Percentiles rank a stretch among this genome's conserved stretches.
Conservation (phyloP, 2,329 filamentous ascomycete genomes). For the Penicillium olsonii region DNA sequence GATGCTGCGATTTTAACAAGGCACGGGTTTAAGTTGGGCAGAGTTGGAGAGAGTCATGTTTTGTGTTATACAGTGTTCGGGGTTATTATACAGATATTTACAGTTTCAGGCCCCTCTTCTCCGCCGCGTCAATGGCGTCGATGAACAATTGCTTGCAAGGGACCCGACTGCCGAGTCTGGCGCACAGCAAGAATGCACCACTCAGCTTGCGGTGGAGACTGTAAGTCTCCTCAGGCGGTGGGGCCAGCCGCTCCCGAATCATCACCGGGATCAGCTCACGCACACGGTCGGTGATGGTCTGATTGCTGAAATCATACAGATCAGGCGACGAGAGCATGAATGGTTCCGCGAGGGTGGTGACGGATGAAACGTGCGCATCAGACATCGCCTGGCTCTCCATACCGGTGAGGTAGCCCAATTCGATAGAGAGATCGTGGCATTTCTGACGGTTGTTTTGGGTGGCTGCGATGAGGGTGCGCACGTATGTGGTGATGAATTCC, state of each 20-base stretch:
- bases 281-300: slow-evolving; percentile 95
- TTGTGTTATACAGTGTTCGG: not conserved
- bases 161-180: slow-evolving; percentile 79
- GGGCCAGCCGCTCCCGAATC: slow-evolving; percentile 82
- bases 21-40: no score
- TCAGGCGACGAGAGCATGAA: slow-evolving; percentile 76
- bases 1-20: no score
- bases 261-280: slow-evolving; percentile 87
- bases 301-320: slow-evolving; percentile 87
- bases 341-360: slow-evolving; percentile 88
- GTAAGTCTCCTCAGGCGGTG: slow-evolving; percentile 97
- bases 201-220: slow-evolving; percentile 92
- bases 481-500: slow-evolving; percentile 77
- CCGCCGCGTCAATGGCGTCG: slow-evolving; percentile 34
- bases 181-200: slow-evolving; percentile 91
- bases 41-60: not conserved
- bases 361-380: slow-evolving; percentile 83
- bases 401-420: slow-evolving; percentile 89
- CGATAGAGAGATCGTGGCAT: slow-evolving; percentile 68
- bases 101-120: slow-evolving; percentile 19
- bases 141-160: slow-evolving; percentile 76
- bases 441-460: slow-evolving; percentile 66
- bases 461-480: slow-evolving; percentile 77
- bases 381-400: slow-evolving; percentile 84
- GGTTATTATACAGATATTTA: not conserved